Conservation (phyloP, 306 rosid species). For the Spatholobus suberectus region DNA sequence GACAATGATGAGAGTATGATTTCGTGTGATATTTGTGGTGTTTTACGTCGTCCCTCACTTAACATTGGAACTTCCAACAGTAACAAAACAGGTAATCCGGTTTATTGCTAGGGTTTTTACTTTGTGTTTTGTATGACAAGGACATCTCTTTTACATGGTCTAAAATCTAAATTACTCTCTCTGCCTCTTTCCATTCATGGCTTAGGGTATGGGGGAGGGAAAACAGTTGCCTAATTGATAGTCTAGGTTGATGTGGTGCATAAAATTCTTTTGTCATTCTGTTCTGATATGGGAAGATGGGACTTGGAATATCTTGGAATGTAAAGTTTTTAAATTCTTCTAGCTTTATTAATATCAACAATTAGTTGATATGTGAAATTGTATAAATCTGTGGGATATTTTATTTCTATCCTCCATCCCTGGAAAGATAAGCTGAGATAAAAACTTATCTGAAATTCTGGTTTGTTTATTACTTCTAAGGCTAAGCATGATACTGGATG, state of each 20-base stretch:
- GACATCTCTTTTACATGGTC: slow-evolving; percentile 27
- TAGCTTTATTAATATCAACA: not conserved
- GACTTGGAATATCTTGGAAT: slow-evolving; percentile 11
- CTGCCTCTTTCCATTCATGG: not conserved
- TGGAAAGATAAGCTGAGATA: not conserved
- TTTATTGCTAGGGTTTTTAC: slow-evolving; percentile 2
- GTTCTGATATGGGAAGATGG: slow-evolving; percentile 27
- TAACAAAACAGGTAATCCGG: slow-evolving; percentile 66
- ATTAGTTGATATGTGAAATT: slow-evolving; percentile 18
- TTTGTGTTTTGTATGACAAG: slow-evolving; percentile 35
- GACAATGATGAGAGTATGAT: slow-evolving; percentile 81
- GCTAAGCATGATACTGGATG: not conserved
- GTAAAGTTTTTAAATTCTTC: slow-evolving; percentile 8
- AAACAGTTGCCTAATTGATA: not conserved
- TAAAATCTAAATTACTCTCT: not conserved
- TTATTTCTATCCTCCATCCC: not conserved
- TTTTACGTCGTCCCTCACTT: slow-evolving; percentile 63
- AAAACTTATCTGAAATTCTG: not conserved
- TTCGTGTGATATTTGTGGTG: slow-evolving; percentile 91
- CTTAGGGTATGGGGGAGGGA: not conserved
- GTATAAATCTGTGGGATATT: not conserved
- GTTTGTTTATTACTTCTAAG: not conserved
- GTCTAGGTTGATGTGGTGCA: slow-evolving; percentile 22
- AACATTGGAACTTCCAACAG: slow-evolving; percentile 38
- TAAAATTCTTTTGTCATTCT: slow-evolving; percentile 3